These are phyloP conservation scores for Capsicum rhomboideum DNA, from an alignment of 257 asterid species.

Conservation along the genomic window DNA sequence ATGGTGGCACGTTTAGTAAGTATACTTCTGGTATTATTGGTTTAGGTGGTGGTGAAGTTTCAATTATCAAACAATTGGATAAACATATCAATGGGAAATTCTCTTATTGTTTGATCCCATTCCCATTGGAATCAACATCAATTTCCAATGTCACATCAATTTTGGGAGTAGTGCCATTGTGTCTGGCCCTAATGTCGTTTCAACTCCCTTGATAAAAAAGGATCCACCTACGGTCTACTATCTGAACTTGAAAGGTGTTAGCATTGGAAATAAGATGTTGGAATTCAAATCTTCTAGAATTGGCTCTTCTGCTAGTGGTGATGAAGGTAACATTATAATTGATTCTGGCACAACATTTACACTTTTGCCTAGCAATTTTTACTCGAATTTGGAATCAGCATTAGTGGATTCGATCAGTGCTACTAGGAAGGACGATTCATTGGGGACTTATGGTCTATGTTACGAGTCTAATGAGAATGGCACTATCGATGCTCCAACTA, in stretches of 20 bases:
- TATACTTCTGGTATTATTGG: conserved; percentile 8
- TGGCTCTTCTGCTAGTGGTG: neutral
- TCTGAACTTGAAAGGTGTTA: neutral
- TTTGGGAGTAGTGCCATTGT: conserved; percentile 12
- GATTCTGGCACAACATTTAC: conserved; percentile 45
- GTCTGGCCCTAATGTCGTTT: conserved; percentile 2
- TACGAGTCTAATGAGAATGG: neutral
- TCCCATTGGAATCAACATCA: neutral
- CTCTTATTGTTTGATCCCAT: conserved; percentile 9
- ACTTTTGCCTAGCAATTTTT: neutral
- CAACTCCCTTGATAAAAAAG: neutral
- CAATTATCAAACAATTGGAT: neutral
- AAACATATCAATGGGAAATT: conserved; percentile 3
- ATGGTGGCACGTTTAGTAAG: neutral
- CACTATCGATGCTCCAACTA: neutral
- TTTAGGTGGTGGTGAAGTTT: conserved; percentile 1
- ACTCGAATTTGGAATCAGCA: neutral
- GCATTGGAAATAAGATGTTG: conserved; percentile 8
- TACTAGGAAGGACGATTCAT: neutral
- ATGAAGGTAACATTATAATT: conserved; percentile 31
- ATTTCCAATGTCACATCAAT: neutral
- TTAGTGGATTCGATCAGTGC: neutral
- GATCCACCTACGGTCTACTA: neutral
- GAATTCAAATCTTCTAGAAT: neutral
- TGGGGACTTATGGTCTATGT: neutral